Conservation (phyloP, 2,329 filamentous ascomycete genomes). For the Magnaporthiopsis incrustans region DNA sequence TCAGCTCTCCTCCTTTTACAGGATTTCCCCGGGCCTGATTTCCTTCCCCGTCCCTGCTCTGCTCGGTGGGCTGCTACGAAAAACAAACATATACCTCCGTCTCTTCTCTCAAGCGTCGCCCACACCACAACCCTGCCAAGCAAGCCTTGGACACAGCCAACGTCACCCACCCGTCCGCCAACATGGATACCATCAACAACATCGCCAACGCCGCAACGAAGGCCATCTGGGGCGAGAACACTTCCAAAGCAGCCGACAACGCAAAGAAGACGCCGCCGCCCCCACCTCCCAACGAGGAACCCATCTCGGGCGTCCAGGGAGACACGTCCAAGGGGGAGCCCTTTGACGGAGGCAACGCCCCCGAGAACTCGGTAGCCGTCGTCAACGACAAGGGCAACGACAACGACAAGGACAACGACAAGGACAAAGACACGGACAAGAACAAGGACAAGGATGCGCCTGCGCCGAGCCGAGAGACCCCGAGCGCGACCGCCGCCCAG, state of each 20-base stretch:
- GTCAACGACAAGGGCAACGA: not conserved
- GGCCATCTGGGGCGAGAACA: conserved; percentile 37
- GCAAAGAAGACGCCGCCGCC: not conserved
- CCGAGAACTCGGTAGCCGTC: not conserved
- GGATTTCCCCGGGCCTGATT: too few relatives aligned
- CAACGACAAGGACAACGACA: too few relatives aligned
- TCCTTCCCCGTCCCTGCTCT: too few relatives aligned
- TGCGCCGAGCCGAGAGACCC: conserved; percentile 5
- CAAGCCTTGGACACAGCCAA: not conserved
- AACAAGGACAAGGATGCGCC: not conserved
- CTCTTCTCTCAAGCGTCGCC: too few relatives aligned
- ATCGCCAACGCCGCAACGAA: conserved; percentile 40
- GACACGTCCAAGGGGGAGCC: conserved; percentile 62
- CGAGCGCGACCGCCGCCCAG: conserved; percentile 7
- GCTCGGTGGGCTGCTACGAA: too few relatives aligned
- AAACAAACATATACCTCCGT: too few relatives aligned
- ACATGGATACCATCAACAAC: conserved; percentile 58
- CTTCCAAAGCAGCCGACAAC: conserved; percentile 23
- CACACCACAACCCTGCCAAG: not conserved
- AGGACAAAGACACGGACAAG: not conserved
- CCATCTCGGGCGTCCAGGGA: conserved; percentile 62
- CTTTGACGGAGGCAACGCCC: conserved; percentile 65
- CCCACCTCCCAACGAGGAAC: conserved; percentile 44
- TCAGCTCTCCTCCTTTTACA: too few relatives aligned
- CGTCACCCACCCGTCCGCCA: not conserved